Evolutionary conservation across 208 protist species (phyloP).

Genomic region (Acanthamoeba rhysodes): DNA sequence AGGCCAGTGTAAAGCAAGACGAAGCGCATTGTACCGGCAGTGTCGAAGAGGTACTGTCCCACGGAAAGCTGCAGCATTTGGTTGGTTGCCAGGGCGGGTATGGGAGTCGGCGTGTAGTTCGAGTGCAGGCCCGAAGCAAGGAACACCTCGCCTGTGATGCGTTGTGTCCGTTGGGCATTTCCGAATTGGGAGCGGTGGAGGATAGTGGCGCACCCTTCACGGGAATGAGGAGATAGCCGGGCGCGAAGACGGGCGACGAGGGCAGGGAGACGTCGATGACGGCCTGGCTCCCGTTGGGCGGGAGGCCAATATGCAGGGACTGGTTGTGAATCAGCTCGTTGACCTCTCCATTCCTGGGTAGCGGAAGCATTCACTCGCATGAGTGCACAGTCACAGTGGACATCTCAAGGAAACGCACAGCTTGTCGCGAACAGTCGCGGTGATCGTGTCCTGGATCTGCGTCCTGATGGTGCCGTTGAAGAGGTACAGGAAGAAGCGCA

Average conservation of each 20-base stretch:
- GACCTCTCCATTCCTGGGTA: background rate
- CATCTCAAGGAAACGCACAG: background rate
- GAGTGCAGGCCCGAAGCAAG: background rate
- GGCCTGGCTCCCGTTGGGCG: constrained; percentile 11
- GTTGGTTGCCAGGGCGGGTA: background rate
- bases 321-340: constrained; percentile 42
- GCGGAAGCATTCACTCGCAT: background rate
- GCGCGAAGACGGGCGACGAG: background rate
- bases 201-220: background rate
- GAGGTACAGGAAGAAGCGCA: background rate
- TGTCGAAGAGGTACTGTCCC: background rate
- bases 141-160: background rate
- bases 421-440: background rate
- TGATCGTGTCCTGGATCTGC: background rate
- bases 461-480: background rate
- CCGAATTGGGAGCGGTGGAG: no score
- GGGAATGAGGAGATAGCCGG: background rate
- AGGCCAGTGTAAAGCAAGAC: no score
- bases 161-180: background rate
- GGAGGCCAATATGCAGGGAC: background rate
- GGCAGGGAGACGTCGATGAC: constrained; percentile 12
- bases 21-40: background rate
- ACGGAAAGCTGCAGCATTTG: constrained; percentile 42
- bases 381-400: background rate
- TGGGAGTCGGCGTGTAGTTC: background rate